phyloP scores from a whole-genome alignment of 148 eudicot species.

The Pharnaceum exiguum region DNA sequence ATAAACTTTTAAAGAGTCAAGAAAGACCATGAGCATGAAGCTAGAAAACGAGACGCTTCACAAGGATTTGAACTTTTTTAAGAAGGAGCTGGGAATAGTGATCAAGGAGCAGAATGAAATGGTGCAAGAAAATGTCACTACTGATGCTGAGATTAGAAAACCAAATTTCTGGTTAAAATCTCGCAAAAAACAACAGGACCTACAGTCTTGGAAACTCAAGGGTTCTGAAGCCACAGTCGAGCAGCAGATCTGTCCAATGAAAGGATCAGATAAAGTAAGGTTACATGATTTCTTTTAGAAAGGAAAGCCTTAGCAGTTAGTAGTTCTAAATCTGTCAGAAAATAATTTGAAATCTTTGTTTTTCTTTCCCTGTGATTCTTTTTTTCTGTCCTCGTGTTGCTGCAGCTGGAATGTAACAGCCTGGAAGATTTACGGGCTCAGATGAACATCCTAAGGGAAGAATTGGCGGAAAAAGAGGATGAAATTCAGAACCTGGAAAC shows the following conservation, averaged over 20 bases:
- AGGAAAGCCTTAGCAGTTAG: no score
- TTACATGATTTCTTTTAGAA: not conserved
- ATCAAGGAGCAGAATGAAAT: constrained; percentile 4
- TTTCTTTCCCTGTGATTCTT: not conserved
- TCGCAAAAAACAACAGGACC: not conserved
- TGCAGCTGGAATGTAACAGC: not conserved
- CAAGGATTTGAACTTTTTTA: constrained; percentile 9
- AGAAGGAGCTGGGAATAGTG: constrained; percentile 6
- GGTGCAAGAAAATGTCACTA: not conserved
- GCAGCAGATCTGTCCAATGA: constrained; percentile 3
- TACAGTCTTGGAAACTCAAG: not conserved
- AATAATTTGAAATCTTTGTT: not conserved
- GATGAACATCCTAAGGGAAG: not conserved
- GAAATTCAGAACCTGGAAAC: constrained; percentile 16
- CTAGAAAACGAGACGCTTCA: constrained; percentile 18
- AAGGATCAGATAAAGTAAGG: not conserved
- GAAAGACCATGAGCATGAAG: constrained; percentile 13
- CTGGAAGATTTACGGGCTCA: constrained; percentile 14
- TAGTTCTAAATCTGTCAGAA: no score
- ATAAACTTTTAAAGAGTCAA: constrained; percentile 9
- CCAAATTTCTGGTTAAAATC: not conserved
- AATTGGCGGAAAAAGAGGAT: constrained; percentile 18
- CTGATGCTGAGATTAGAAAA: not conserved
- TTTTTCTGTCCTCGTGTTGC: not conserved
- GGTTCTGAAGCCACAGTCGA: not conserved